phyloP scores from a whole-genome alignment of 1,284 basidiomycete genomes.

The Farysia itapuensis region DNA sequence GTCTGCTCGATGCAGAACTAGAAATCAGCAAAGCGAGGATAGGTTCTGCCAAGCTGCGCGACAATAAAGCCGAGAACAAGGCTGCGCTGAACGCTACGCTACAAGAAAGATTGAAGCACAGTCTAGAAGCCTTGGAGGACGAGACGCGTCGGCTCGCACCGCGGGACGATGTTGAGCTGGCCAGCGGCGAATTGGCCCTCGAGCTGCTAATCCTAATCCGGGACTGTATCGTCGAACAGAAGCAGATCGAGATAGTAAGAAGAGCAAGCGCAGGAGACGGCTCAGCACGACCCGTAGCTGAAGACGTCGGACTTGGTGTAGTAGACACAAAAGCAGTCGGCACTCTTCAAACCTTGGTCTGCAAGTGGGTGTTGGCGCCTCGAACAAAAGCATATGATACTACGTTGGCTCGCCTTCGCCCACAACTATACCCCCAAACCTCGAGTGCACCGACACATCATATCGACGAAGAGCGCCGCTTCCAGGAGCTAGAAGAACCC shows the following conservation, averaged over 20 bases:
- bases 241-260: no score
- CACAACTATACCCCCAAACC: conserved; percentile 2
- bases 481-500: conserved; percentile 29
- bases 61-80: conserved; percentile 6
- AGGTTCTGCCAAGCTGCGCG: no score
- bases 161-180: conserved; percentile 6
- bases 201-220: conserved; percentile 18
- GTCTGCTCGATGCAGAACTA: conserved; percentile 21
- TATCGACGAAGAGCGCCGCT: conserved; percentile 19
- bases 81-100: conserved; percentile 15
- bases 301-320: conserved; percentile 30
- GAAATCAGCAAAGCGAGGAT: conserved; percentile 22
- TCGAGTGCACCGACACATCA: background rate
- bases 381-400: conserved; percentile 23
- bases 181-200: conserved; percentile 25
- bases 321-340: conserved; percentile 32
- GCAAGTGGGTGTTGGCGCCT: conserved; percentile 18
- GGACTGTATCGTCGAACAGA: conserved; percentile 7
- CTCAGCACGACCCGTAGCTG: conserved; percentile 3
- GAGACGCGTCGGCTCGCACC: conserved; percentile 4
- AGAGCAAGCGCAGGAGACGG: no score
- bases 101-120: conserved; percentile 2
- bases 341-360: conserved; percentile 22
- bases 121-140: conserved; percentile 7
- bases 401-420: conserved; percentile 6